These are phyloP conservation scores for Trametes hirsuta DNA, from an alignment of 1,284 basidiomycete genomes.

Conservation along the genomic window DNA sequence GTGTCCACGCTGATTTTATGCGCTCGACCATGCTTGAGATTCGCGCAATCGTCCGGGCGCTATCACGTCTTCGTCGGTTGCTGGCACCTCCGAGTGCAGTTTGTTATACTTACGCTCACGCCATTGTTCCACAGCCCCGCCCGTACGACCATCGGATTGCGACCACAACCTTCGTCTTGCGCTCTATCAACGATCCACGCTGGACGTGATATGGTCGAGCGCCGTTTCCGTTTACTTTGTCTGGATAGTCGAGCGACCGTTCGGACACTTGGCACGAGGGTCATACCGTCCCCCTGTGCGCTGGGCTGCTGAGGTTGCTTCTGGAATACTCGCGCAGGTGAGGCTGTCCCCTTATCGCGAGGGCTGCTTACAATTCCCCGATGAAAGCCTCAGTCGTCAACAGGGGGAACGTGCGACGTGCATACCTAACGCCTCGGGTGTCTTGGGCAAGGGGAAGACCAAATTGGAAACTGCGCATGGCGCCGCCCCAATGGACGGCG, in stretches of 20 bases:
- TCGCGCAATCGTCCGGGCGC: slow-evolving; percentile 3
- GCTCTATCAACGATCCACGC: background rate
- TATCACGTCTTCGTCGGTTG: slow-evolving; percentile 6
- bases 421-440: too few relatives aligned
- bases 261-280: too few relatives aligned
- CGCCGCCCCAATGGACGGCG: background rate
- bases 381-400: too few relatives aligned
- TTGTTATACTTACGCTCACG: slow-evolving; percentile 4
- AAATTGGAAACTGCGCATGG: background rate
- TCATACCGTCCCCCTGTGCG: too few relatives aligned
- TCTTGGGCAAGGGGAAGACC: too few relatives aligned
- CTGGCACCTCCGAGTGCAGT: background rate
- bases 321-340: background rate
- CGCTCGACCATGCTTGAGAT: background rate
- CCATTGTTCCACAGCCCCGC: background rate
- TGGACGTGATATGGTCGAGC: background rate
- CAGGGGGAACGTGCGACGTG: too few relatives aligned
- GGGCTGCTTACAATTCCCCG: background rate
- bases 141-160: too few relatives aligned
- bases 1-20: background rate
- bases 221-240: background rate
- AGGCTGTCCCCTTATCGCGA: background rate
- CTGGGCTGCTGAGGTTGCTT: too few relatives aligned
- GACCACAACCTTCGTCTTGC: too few relatives aligned
- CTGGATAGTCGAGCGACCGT: background rate